These are phyloP conservation scores for Talaromyces atroroseus DNA, from an alignment of 2,329 filamentous ascomycete genomes.

Conservation along the genomic window DNA sequence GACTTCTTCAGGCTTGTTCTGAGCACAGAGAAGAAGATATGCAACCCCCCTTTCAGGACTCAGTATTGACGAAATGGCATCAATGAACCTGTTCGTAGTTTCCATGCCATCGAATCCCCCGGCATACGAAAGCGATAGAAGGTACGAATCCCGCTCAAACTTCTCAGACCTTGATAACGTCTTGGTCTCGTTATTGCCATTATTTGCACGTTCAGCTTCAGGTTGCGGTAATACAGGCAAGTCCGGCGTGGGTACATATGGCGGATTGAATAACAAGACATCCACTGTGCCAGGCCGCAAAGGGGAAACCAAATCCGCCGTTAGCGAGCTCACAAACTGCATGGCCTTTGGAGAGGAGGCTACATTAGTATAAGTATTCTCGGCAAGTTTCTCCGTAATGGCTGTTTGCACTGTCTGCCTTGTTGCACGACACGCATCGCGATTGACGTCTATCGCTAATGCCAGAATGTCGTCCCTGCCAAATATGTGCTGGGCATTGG, in stretches of 20 bases:
- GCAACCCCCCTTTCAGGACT: slow-evolving; percentile 65
- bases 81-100: slow-evolving; percentile 74
- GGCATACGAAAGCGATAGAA: slow-evolving; percentile 81
- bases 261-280: slow-evolving; percentile 91
- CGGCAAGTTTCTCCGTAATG: slow-evolving; percentile 29
- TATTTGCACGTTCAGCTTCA: slow-evolving; percentile 14
- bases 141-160: slow-evolving; percentile 76
- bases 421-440: slow-evolving; percentile 74
- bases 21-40: slow-evolving; percentile 83
- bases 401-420: slow-evolving; percentile 58
- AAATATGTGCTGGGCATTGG: slow-evolving; percentile 68
- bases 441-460: slow-evolving; percentile 77
- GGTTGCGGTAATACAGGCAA: slow-evolving; percentile 53
- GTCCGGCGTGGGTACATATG: slow-evolving; percentile 83
- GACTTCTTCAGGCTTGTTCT: slow-evolving; percentile 77
- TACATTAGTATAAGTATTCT: background rate
- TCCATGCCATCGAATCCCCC: slow-evolving; percentile 92
- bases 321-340: slow-evolving; percentile 60
- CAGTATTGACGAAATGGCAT: slow-evolving; percentile 61
- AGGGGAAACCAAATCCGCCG: slow-evolving; percentile 63
- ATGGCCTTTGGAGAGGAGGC: slow-evolving; percentile 26
- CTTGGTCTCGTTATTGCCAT: slow-evolving; percentile 22
- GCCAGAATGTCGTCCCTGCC: slow-evolving; percentile 65
- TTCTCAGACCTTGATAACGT: slow-evolving; percentile 27
- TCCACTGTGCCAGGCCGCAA: slow-evolving; percentile 62